Evolutionary conservation across 2,329 filamentous ascomycete species (phyloP).

Genomic region (Seiridium unicorne): DNA sequence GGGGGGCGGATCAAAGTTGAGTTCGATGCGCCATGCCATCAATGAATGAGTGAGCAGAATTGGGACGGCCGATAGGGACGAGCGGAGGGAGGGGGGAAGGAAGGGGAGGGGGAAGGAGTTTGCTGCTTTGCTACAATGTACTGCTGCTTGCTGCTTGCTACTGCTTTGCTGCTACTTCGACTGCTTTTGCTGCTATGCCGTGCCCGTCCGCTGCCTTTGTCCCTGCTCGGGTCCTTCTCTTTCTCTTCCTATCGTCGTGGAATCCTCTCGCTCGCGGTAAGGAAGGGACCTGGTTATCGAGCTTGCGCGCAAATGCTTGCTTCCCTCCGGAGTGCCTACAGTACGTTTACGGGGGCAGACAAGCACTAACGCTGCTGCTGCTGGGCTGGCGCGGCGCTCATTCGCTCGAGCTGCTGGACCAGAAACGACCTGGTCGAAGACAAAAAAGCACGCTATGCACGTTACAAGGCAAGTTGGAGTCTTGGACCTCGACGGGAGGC

Average conservation of each 20-base stretch:
- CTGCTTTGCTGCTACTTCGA: not conserved
- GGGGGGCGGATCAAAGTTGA: not conserved
- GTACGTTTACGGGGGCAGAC: not conserved
- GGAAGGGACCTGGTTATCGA: too few relatives aligned
- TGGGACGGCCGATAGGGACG: not conserved
- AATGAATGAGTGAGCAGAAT: too few relatives aligned
- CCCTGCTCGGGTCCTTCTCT: too few relatives aligned
- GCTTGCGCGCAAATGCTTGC: not conserved
- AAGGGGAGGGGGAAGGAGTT: not conserved
- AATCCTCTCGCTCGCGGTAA: too few relatives aligned
- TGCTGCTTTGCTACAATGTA: not conserved
- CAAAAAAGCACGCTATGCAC: conserved; percentile 2
- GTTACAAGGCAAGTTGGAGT: not conserved
- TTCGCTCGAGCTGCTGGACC: not conserved
- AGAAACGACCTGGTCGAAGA: not conserved
- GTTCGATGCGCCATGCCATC: not conserved
- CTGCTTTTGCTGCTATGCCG: too few relatives aligned
- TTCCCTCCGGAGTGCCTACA: not conserved
- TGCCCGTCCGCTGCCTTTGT: too few relatives aligned
- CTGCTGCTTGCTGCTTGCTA: not conserved
- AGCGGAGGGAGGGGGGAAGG: not conserved
- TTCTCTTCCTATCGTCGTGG: too few relatives aligned
- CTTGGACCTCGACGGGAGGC: conserved; percentile 10
- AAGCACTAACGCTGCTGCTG: not conserved
- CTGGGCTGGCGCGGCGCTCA: not conserved